Percentiles rank a stretch among this genome's conserved stretches.
phyloP scores from a whole-genome alignment of 306 rosid species.

The Cucurbita moschata region DNA sequence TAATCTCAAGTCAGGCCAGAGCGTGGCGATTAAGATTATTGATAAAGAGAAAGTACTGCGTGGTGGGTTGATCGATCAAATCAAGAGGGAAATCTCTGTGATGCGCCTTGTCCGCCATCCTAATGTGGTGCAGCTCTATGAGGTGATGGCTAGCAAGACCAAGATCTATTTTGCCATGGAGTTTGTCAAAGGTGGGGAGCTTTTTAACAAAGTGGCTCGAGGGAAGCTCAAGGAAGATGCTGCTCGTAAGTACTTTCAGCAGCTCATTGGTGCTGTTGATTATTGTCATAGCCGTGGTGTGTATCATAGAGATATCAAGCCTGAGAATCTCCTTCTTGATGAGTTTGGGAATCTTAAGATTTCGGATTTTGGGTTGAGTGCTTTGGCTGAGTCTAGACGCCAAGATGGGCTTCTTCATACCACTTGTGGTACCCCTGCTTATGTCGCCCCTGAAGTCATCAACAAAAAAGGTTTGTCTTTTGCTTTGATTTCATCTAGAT shows the following conservation, averaged over 20 bases:
- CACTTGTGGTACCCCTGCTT: slow-evolving; percentile 54
- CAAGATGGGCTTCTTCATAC: slow-evolving; percentile 52
- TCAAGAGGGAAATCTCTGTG: slow-evolving; percentile 22
- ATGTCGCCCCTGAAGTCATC: slow-evolving; percentile 48
- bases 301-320: slow-evolving; percentile 42
- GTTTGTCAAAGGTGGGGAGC: slow-evolving; percentile 37
- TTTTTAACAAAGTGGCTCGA: slow-evolving; percentile 39
- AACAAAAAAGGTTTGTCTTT: neutral
- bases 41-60: slow-evolving; percentile 36
- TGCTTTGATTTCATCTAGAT: no score
- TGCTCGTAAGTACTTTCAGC: slow-evolving; percentile 45
- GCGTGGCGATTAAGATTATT: slow-evolving; percentile 42
- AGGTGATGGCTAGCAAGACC: slow-evolving; percentile 48
- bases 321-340: slow-evolving; percentile 40
- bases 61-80: slow-evolving; percentile 27
- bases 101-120: slow-evolving; percentile 35
- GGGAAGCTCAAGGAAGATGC: slow-evolving; percentile 32
- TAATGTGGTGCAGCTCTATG: slow-evolving; percentile 42
- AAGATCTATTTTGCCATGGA: slow-evolving; percentile 60
- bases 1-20: slow-evolving; percentile 26
- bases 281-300: slow-evolving; percentile 51
- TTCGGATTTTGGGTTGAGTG: slow-evolving; percentile 46
- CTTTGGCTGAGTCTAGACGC: slow-evolving; percentile 37
- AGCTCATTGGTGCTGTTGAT: slow-evolving; percentile 33
- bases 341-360: slow-evolving; percentile 46